These are phyloP conservation scores for Podosphaera leucotricha DNA, from an alignment of 2,329 filamentous ascomycete genomes.

Conservation along the genomic window DNA sequence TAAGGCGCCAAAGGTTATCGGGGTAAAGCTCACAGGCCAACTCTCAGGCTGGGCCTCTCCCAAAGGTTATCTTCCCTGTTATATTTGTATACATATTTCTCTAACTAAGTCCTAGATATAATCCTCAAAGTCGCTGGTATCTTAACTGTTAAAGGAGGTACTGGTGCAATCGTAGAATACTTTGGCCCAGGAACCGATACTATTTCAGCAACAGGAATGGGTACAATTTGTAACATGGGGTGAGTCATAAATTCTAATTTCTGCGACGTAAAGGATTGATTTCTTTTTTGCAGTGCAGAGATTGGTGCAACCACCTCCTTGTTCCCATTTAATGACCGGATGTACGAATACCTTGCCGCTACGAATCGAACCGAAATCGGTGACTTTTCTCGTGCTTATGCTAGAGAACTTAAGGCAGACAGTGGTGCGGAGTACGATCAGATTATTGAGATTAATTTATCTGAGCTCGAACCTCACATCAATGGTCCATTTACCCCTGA, in stretches of 20 bases:
- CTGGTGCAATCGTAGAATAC: constrained; percentile 72
- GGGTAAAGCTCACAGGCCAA: constrained; percentile 62
- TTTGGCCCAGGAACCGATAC: constrained; percentile 45
- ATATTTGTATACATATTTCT: not conserved
- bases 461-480: constrained; percentile 77
- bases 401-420: constrained; percentile 56
- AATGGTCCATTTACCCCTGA: constrained; percentile 96
- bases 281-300: constrained; percentile 24
- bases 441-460: constrained; percentile 74
- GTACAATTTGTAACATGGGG: constrained; percentile 32
- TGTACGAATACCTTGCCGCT: constrained; percentile 84
- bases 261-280: not conserved
- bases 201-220: constrained; percentile 70
- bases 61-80: constrained; percentile 40
- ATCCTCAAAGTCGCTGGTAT: constrained; percentile 96
- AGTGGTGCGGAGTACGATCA: constrained; percentile 70
- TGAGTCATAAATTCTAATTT: constrained; percentile 28
- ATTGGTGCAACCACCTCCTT: constrained; percentile 75
- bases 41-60: constrained; percentile 80
- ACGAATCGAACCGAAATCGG: constrained; percentile 83
- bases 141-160: constrained; percentile 93
- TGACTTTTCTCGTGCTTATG: constrained; percentile 68
- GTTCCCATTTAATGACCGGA: constrained; percentile 95
- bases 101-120: constrained; percentile 36
- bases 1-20: constrained; percentile 77